Evolutionary conservation across 345 rosid species (phyloP).

Genomic region (Gossypium sturtianum): DNA sequence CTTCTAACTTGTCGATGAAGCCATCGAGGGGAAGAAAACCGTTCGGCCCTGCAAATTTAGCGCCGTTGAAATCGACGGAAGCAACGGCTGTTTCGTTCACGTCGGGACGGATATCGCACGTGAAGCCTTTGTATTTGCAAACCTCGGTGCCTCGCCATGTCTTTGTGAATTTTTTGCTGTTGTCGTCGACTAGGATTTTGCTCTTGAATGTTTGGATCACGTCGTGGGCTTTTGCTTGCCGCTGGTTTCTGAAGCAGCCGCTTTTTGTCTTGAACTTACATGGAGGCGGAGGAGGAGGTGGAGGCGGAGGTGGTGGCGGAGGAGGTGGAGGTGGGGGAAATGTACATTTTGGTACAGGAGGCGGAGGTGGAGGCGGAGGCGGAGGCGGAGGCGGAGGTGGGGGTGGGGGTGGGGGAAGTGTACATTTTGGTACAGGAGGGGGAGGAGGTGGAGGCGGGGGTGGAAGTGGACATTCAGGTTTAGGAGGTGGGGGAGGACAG

Average conservation of each 20-base stretch:
- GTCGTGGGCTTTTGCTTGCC: neutral
- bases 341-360: neutral
- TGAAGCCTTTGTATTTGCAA: conserved; percentile 37
- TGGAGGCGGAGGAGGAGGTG: neutral
- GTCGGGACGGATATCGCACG: conserved; percentile 25
- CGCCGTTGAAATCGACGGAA: conserved; percentile 40
- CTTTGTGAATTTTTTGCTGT: neutral
- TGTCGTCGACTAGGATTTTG: conserved; percentile 4
- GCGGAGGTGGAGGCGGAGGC: neutral
- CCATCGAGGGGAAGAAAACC: conserved; percentile 1
- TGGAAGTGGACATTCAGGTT: conserved; percentile 3
- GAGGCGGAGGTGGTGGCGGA: accelerated
- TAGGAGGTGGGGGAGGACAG: conserved; percentile 1
- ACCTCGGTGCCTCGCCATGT: conserved; percentile 24
- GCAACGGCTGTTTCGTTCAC: conserved; percentile 21
- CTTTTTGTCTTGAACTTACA: neutral
- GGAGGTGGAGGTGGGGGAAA: neutral
- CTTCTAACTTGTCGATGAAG: conserved; percentile 27
- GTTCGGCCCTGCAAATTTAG: conserved; percentile 4
- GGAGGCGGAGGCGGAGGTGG: neutral
- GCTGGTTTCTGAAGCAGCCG: neutral
- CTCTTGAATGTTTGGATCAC: conserved; percentile 26
- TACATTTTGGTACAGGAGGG: neutral
- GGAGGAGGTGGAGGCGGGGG: neutral
- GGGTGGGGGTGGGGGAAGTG: neutral